Evolutionary conservation across 768 basidiomycete genomes (phyloP).

Genomic region (Austroboletus festivus): DNA sequence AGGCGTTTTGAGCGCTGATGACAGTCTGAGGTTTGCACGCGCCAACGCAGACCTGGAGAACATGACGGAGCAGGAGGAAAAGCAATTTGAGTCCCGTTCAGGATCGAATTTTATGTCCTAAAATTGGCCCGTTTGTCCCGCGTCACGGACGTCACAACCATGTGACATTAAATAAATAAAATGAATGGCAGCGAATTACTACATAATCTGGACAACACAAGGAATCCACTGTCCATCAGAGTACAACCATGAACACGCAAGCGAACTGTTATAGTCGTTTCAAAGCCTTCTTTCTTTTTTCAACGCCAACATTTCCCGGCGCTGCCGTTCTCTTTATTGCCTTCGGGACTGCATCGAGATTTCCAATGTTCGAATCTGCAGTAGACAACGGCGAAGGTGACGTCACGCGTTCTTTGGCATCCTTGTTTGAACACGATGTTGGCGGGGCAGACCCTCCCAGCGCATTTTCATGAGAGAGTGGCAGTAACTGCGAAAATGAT

Average conservation of each 20-base stretch:
- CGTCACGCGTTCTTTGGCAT: constrained; percentile 56
- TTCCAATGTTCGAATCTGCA: constrained; percentile 65
- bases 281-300: constrained; percentile 87
- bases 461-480: constrained; percentile 37
- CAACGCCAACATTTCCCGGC: constrained; percentile 54
- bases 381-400: constrained; percentile 70
- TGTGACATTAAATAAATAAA: too few relatives aligned
- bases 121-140: too few relatives aligned
- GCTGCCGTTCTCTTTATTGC: constrained; percentile 65
- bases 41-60: constrained; percentile 21
- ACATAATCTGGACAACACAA: constrained; percentile 3
- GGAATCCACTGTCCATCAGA: background rate
- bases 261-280: constrained; percentile 56
- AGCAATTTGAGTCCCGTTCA: background rate
- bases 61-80: constrained; percentile 12
- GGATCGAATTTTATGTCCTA: constrained; percentile 2
- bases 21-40: constrained; percentile 10
- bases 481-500: constrained; percentile 37
- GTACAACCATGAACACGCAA: constrained; percentile 2
- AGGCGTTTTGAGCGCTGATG: constrained; percentile 6
- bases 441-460: constrained; percentile 39
- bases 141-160: constrained; percentile 25
- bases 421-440: constrained; percentile 27
- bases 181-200: too few relatives aligned
- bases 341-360: constrained; percentile 44